Base-by-base conservation (phyloP, 2,329 filamentous ascomycete species). In the Coniochaeta pulveracea region DNA sequence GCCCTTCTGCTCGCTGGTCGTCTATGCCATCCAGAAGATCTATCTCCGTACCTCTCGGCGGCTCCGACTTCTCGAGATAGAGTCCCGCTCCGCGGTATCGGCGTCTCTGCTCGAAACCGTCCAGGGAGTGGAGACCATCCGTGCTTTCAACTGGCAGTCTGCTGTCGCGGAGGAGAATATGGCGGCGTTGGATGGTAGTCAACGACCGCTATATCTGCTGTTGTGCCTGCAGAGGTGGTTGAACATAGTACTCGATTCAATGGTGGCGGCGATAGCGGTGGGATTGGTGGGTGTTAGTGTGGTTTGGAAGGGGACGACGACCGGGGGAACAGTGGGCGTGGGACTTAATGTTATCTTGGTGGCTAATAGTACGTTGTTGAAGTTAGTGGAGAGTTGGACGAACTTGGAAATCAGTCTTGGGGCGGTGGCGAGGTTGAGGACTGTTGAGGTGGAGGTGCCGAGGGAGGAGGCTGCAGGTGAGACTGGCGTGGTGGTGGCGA, bases 31-130 rank as follows among this genome's bases (percentile, higher is more conserved):
- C 3, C 66, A 70, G 37, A 66, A 59, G 28, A 47, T 64, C 17
- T 73, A 72, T 38, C 54, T 76, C 1, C 57, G 63, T 5, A 74
- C 70, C 0, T 73, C 70, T 0, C 60, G 70, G 0, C 72, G 75
- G 41, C 50, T 76, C 3, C 64, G 69, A 23, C 57, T 68, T 10
- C 46, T 75, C 18, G 71, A 75, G 31, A 54, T 76, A 1, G 68
- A 75, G 40, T 60, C 67, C 1, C 64, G 64, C 30, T 58, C 69
- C 0, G 61, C 60, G 0, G 50, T 75, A 0, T 65, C 48, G 26
- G 54, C 52, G 0, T 52, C 44, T 27, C 55, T 64, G 12, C 35
- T 64, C 4, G 60, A 66, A 40, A 55, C 59, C 1, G 30, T 49
- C 28, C 40, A 50, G 31, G 44, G 51, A 3, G 26, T 52, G 6